Conservation (phyloP, 345 rosid genomes). For the Eucalyptus erythrocorys region DNA sequence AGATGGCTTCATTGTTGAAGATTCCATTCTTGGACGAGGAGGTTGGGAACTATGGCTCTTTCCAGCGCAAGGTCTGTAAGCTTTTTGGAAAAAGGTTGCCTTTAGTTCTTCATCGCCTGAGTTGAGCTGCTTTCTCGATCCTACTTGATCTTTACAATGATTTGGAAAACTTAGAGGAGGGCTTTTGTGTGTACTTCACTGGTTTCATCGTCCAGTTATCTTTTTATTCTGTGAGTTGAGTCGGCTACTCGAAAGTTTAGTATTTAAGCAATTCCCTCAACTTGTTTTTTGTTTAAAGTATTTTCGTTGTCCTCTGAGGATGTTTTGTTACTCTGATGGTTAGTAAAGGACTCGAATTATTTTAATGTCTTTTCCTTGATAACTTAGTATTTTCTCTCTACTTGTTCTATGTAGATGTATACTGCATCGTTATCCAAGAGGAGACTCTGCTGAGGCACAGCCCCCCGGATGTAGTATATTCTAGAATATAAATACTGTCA, state of each 20-base stretch:
- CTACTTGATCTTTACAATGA: neutral
- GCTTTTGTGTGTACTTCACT: neutral
- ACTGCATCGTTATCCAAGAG: neutral
- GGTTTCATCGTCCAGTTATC: neutral
- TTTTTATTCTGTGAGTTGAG: neutral
- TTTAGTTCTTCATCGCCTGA: neutral
- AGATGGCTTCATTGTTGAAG: constrained; percentile 80
- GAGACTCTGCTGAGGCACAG: neutral
- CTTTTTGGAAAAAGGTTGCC: neutral
- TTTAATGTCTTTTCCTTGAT: neutral
- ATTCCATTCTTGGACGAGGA: constrained; percentile 74
- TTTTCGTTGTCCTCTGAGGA: neutral
- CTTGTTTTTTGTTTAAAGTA: neutral
- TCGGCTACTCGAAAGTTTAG: neutral
- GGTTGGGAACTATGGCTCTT: constrained; percentile 49
- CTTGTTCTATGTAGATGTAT: neutral
- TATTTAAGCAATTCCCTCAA: neutral
- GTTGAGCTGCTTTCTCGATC: neutral
- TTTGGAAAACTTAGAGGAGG: neutral
- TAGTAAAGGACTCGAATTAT: neutral
- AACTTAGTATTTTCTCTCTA: neutral
- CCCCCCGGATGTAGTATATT: neutral
- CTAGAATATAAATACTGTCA: neutral
- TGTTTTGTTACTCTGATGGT: neutral
- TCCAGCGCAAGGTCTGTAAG: constrained; percentile 35